These are phyloP conservation scores for Gelatoporia subvermispora DNA, from an alignment of 768 basidiomycete species.

Conservation along the genomic window DNA sequence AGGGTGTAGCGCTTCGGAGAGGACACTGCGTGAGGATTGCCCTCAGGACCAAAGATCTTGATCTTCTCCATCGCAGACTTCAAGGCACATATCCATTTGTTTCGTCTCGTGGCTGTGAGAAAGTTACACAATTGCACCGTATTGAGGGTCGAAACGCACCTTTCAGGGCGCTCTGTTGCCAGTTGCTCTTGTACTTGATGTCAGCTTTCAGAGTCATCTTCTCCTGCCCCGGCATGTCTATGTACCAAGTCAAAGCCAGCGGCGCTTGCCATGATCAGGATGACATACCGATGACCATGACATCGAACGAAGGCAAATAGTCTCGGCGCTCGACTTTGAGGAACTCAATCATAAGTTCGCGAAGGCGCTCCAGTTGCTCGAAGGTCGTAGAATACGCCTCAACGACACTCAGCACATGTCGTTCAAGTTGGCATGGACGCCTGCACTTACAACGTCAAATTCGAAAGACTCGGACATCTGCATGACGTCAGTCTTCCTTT, in stretches of 20 bases:
- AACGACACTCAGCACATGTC: neutral
- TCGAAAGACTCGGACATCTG: slow-evolving; percentile 75
- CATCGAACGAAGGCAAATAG: slow-evolving; percentile 71
- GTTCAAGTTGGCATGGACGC: neutral
- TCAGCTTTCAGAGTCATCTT: slow-evolving; percentile 74
- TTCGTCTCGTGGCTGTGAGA: slow-evolving; percentile 64
- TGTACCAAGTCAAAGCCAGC: slow-evolving; percentile 8
- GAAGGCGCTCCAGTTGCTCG: slow-evolving; percentile 73
- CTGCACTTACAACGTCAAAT: slow-evolving; percentile 56
- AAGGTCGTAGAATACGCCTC: slow-evolving; percentile 66
- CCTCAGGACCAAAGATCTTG: slow-evolving; percentile 63
- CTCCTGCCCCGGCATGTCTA: slow-evolving; percentile 76
- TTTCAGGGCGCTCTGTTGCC: slow-evolving; percentile 73
- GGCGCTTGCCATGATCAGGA: neutral
- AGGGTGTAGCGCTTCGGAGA: slow-evolving; percentile 57
- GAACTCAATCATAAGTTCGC: slow-evolving; percentile 77
- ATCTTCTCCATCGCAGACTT: slow-evolving; percentile 66
- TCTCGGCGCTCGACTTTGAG: slow-evolving; percentile 67
- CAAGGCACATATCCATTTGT: slow-evolving; percentile 90
- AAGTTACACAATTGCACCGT: neutral
- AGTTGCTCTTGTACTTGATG: slow-evolving; percentile 88
- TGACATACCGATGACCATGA: slow-evolving; percentile 53
- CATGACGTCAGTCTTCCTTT: neutral
- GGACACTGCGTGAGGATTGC: slow-evolving; percentile 52
- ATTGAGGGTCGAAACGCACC: slow-evolving; percentile 27